Base-by-base conservation (phyloP, 2,329 filamentous ascomycete genomes). In the Aspergillus sergii region DNA sequence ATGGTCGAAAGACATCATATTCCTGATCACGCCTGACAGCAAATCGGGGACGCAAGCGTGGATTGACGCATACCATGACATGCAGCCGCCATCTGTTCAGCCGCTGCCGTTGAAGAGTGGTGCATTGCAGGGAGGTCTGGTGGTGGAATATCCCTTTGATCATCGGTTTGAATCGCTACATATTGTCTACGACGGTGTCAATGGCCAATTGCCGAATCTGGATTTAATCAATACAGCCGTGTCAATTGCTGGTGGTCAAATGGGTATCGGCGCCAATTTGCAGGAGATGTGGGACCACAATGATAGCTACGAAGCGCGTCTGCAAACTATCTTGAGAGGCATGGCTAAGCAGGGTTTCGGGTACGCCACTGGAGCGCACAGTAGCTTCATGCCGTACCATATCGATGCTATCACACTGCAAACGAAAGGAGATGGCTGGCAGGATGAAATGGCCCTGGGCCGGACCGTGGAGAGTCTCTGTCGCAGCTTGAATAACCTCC, bases 1-100 rank as follows among this genome's bases (percentile, higher is more conserved):
- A 32, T 99, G 95, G 95, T 97, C 94, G 63, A 99, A 99, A 79
- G 95, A 99, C 76, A 97, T 99, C 69, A 94, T 99, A 63, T 88
- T 99, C 70, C 80, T 99, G 7, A 86, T 99, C 54, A 89, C 95
- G 0, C 90, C 92, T 0, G 95, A 99, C 78, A 96, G 93, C 76
- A 91, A 89, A 63, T 91, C 92, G 12, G 95, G 94, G 0, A 92
- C 93, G 0, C 94, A 98, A 76, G 95, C 95, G 28, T 99, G 95
- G 95, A 92, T 97, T 10, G 94, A 97, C 74, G 95, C 95, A 1
- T 99, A 99, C 77, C 95, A 99, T 78, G 92, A 97, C 76, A 90
- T 91, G 23, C 93, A 97, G 73, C 84, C 90, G 0, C 80, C 85
- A 6, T 85, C 84, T 9, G 89, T 98, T 30, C 87, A 90, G 60